Evolutionary conservation across 2,329 filamentous ascomycete genomes (phyloP), one percentile per base, ranked within the genome.

Genomic region (Dichotomopilus funicola): DNA sequence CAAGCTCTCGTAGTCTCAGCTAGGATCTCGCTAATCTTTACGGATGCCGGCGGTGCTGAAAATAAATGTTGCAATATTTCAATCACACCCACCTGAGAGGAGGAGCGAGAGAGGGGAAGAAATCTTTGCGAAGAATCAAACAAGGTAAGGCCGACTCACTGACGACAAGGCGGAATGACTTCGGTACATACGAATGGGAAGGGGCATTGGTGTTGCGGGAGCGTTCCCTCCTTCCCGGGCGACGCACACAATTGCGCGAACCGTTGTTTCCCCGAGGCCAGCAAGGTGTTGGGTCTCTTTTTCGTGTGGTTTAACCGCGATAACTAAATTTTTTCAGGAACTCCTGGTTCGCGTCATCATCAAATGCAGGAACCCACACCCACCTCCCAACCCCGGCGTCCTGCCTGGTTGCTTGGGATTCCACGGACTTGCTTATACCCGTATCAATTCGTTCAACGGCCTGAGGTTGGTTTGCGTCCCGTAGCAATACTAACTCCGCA

Each of bases 241-340:
- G 12, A 13, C 40, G 13, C 6, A 19, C 45, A 35, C 19, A 27
- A 27, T 27, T 27, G 19, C 19, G 19, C 19, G 19, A 27, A 27
- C 19, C 19, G 19, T 27, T 27, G 19, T 42, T 43, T 5, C 37
- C 9, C 36, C 41, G 12, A 33, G 31, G 37, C 43, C 19, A n/a
- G 27, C 52, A 45, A 19, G 40, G 38, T 45, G 54, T 50, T 53
- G 45, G 27, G 48, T 56, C 49, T n/a, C 12, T n/a, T 8, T 45
- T 49, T 46, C 42, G 13, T 47, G 41, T 36, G 50, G 55, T 47
- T 51, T 12, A n/a, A 42, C 34, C 31, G 41, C 51, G 47, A 53
- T 53, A 57, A 27, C 19, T 27, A 27, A 47, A 51, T 42, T 50
- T 53, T 56, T 56, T 47, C 35, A 19, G 12, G 27, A 42, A 36